Percentiles rank a stretch among this genome's conserved stretches.
These are phyloP conservation scores for Letharia lupina DNA, from an alignment of 495 filamentous ascomycete species.

Conservation along the genomic window DNA sequence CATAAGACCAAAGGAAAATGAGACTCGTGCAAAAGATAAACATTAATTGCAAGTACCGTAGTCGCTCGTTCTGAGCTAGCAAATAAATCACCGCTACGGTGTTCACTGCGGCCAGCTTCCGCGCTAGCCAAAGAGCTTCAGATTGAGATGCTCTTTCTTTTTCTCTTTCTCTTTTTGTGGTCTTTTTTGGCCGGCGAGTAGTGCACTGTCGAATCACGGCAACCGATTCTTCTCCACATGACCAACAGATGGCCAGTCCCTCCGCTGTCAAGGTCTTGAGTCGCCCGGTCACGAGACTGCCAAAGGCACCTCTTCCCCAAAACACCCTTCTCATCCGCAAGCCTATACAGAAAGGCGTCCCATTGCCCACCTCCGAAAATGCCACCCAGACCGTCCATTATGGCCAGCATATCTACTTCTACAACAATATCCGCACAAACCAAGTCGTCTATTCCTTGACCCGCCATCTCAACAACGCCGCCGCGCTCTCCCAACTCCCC, in stretches of 20 bases:
- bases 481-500: conserved; percentile 63
- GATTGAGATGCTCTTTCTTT: neutral
- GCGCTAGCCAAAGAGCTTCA: neutral
- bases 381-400: conserved; percentile 31
- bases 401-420: conserved; percentile 74
- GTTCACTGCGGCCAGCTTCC: neutral
- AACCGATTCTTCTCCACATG: neutral
- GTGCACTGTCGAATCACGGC: neutral
- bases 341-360: conserved; percentile 15
- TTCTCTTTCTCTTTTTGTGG: no score
- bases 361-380: conserved; percentile 4
- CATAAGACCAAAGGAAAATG: neutral
- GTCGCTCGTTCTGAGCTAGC: neutral
- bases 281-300: neutral
- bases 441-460: conserved; percentile 76
- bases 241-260: neutral
- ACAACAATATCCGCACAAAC: conserved; percentile 68
- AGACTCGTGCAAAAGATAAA: neutral
- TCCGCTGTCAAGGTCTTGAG: neutral
- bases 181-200: neutral
- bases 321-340: conserved; percentile 19
- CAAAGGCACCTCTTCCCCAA: conserved; percentile 6
- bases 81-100: no score
- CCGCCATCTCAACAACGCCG: conserved; percentile 57
- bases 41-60: neutral